Conservation (phyloP, 2,329 filamentous ascomycete genomes). For the Claviceps quebecensis region DNA sequence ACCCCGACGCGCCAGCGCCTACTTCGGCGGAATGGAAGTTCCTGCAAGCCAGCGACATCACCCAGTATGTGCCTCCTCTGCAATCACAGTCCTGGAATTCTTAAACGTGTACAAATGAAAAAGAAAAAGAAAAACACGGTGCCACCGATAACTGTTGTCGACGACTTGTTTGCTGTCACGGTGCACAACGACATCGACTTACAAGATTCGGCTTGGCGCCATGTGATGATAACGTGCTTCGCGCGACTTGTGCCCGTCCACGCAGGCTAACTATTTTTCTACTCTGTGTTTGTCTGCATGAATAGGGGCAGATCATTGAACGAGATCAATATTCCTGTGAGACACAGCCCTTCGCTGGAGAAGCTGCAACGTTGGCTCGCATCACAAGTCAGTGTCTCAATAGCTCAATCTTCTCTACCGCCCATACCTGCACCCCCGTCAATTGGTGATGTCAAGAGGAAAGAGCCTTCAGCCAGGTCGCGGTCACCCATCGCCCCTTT, state of each 20-base stretch:
- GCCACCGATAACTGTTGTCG: neutral
- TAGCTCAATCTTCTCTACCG: constrained; percentile 5
- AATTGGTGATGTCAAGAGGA: constrained; percentile 3
- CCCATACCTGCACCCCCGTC: constrained; percentile 1
- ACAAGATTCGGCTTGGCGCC: neutral
- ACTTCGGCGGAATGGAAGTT: constrained; percentile 40
- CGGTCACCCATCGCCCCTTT: constrained; percentile 6
- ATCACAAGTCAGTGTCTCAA: constrained; percentile 13
- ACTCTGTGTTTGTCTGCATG: neutral
- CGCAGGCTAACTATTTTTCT: neutral
- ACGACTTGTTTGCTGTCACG: neutral
- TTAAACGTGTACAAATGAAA: neutral
- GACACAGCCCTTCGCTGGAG: constrained; percentile 31
- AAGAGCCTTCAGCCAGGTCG: constrained; percentile 5
- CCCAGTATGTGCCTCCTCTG: constrained; percentile 36
- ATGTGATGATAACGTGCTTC: neutral
- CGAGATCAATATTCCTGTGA: constrained; percentile 37
- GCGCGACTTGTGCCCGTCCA: neutral
- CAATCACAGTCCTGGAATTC: constrained; percentile 7
- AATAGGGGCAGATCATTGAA: constrained; percentile 29
- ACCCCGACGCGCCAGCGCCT: constrained; percentile 40
- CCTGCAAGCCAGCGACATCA: constrained; percentile 41
- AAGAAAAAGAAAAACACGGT: neutral
- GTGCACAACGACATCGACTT: neutral
- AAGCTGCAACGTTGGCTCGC: constrained; percentile 24